These are phyloP conservation scores for Cenchrus purpureus DNA, from an alignment of 176 grass and related monocot genomes.

Conservation along the genomic window DNA sequence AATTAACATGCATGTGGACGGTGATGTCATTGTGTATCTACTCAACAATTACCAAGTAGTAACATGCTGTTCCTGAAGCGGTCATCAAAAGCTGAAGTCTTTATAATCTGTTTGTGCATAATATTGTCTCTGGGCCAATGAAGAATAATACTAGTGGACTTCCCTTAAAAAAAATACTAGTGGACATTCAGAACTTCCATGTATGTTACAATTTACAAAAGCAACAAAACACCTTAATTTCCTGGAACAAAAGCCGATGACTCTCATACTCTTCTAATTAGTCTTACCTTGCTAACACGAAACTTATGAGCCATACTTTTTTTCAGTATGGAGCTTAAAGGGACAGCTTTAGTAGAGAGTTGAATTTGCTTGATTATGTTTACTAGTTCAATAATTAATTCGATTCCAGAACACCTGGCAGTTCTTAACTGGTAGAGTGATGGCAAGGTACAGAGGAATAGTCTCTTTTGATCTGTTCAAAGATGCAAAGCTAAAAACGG, in stretches of 20 bases:
- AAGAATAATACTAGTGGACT: not conserved
- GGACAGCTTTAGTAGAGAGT: not conserved
- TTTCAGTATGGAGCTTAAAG: slow-evolving; percentile 14
- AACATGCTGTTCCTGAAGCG: not conserved
- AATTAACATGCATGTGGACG: not conserved
- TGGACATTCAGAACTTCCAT: not conserved
- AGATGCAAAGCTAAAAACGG: not conserved
- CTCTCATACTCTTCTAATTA: not conserved
- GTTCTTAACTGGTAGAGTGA: not conserved
- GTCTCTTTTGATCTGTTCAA: not conserved
- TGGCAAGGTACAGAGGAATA: not conserved
- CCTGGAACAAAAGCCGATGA: not conserved
- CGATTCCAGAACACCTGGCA: not conserved
- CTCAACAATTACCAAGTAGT: slow-evolving; percentile 15
- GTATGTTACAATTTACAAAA: not conserved
- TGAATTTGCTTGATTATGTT: not conserved
- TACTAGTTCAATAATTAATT: not conserved
- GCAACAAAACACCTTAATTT: not conserved
- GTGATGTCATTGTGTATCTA: slow-evolving; percentile 11
- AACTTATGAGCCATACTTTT: not conserved
- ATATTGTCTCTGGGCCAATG: not conserved
- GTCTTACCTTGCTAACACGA: not conserved
- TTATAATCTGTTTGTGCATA: not conserved
- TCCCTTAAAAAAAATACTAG: not conserved
- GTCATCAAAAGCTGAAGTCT: not conserved